Evolutionary conservation across 2,329 filamentous ascomycete species (phyloP), one percentile per base, ranked within the genome.

Genomic region (Exophiala xenobiotica): DNA sequence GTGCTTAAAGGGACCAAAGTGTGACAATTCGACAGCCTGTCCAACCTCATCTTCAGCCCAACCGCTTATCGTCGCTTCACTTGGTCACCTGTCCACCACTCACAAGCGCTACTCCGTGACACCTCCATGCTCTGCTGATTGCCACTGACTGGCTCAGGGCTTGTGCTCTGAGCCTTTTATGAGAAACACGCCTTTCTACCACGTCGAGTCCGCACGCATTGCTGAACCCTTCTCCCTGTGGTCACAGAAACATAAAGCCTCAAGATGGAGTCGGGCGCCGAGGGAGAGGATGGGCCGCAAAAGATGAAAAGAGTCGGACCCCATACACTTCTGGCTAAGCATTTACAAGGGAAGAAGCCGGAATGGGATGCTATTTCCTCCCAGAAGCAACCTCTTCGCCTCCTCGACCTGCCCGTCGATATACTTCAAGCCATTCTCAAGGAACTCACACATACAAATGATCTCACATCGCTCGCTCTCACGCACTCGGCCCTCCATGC

Each of bases 391-490:
- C 82, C 84, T 19, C 73, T 90, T 54, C 78, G 77, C 27, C 73
- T 93, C 41, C 74, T 93, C 20, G 86, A 91, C 65, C 76, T 93
- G 16, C 88, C 89, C 1, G 75, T 90, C 53, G 89, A 93, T 65
- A 79, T 93, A 16, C 70, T 93, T 37, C 86, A 87, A 59, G 78
- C 89, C 61, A 88, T 93, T 54, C 81, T 92, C 49, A 87, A 87
- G 70, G 85, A 93, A 78, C 86, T 84, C 72, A 88, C 85, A 3
- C 85, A 90, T 65, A 90, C 87, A 4, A 92, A 90, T 67, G 88
- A 93, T 67, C 76, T 93, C 54, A 89, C 86, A 0, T 83, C 87
- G 11, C 78, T 93, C 33, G 87, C 88, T 11, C 76, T 90, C 53
- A 87, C 87, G 37, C 88, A 90, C 70, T 90, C 88, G 11, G 83